Conservation (phyloP, 352 stramenopile genomes). For the Pythium rishiriense region DNA sequence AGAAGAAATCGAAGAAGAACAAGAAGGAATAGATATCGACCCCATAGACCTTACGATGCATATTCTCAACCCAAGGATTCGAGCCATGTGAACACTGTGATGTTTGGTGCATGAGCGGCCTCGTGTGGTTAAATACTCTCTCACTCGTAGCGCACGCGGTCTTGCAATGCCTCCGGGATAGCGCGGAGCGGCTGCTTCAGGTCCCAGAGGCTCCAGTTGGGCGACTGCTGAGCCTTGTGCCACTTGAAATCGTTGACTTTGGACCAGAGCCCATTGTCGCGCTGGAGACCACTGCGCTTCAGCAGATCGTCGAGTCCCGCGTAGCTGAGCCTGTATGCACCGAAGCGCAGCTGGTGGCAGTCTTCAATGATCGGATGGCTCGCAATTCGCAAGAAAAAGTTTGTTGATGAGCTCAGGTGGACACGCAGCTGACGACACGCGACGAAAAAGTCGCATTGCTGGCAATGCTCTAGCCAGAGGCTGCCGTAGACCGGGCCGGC, state of each 20-base stretch:
- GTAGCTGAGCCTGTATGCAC: conserved; percentile 71
- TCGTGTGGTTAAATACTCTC: conserved; percentile 13
- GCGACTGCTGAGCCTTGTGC: conserved; percentile 84
- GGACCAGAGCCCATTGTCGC: conserved; percentile 71
- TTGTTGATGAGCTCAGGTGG: conserved; percentile 64
- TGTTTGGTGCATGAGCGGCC: neutral
- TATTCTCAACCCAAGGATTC: conserved; percentile 1
- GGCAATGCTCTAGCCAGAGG: conserved; percentile 83
- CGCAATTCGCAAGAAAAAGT: conserved; percentile 79
- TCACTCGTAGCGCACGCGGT: conserved; percentile 43
- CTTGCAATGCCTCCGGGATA: conserved; percentile 38
- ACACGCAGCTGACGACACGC: conserved; percentile 87
- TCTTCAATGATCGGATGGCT: conserved; percentile 92
- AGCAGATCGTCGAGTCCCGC: conserved; percentile 62
- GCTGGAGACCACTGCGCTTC: conserved; percentile 45
- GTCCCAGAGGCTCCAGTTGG: conserved; percentile 79
- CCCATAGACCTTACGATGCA: conserved; percentile 1
- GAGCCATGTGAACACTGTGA: neutral
- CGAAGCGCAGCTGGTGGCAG: conserved; percentile 83
- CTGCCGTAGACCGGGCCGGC: conserved; percentile 79
- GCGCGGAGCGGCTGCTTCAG: conserved; percentile 42
- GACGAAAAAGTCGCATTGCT: conserved; percentile 76
- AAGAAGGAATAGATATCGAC: conserved; percentile 47
- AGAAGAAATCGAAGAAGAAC: conserved; percentile 36
- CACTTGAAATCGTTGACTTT: conserved; percentile 94